phyloP scores from a whole-genome alignment of 176 grass and related monocot species.

The Urochloa ruziziensis region DNA sequence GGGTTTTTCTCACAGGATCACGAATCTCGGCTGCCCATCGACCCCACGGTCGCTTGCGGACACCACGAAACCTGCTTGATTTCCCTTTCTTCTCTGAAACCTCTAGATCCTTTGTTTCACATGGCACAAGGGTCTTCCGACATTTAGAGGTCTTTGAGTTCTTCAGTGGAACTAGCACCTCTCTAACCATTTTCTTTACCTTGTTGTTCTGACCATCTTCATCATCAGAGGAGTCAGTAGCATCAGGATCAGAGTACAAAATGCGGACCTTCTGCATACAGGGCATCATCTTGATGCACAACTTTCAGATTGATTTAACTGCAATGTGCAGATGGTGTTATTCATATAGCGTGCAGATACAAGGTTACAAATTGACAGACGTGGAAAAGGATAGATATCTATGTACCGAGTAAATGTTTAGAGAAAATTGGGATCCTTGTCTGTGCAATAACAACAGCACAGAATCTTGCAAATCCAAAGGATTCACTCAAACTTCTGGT shows the following conservation, averaged over 20 bases:
- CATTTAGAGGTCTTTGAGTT: not conserved
- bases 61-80: constrained; percentile 49
- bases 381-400: not conserved
- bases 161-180: constrained; percentile 8
- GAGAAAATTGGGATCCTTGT: not conserved
- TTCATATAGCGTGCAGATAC: not conserved
- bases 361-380: not conserved
- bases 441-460: not conserved
- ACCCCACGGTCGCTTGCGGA: constrained; percentile 43
- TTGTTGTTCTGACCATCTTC: constrained; percentile 22
- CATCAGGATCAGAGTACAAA: constrained; percentile 51
- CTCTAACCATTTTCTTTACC: constrained; percentile 39
- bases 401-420: constrained; percentile 17
- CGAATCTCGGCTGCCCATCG: constrained; percentile 59
- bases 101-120: constrained; percentile 1
- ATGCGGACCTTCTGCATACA: constrained; percentile 32
- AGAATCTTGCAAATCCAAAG: not conserved
- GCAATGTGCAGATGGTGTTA: not conserved
- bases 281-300: constrained; percentile 9
- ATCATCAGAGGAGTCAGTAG: constrained; percentile 47
- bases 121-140: constrained; percentile 17
- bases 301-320: not conserved
- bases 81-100: constrained; percentile 35
- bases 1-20: constrained; percentile 41
- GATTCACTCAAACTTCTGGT: constrained; percentile 19